phyloP scores from a whole-genome alignment of 2,329 filamentous ascomycete genomes.

The Epichloe brachyelytri region DNA sequence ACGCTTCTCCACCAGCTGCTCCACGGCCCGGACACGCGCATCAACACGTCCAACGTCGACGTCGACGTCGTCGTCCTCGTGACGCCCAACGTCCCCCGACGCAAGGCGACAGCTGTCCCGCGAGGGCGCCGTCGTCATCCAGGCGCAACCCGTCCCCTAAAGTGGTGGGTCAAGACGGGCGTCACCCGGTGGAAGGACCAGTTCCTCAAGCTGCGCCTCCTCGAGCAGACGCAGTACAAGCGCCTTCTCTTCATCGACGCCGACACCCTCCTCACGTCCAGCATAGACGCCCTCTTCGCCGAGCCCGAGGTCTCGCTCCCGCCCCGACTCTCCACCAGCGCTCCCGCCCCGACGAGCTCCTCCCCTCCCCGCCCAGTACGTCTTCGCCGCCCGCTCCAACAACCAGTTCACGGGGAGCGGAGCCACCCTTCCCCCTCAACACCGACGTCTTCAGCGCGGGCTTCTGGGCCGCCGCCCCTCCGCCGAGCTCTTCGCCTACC shows the following conservation, averaged over 20 bases:
- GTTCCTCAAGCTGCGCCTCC: conserved; percentile 29
- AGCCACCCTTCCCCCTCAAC: conserved; percentile 20
- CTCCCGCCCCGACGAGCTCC: conserved; percentile 17
- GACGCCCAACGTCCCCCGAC: background rate
- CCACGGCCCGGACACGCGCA: conserved; percentile 21
- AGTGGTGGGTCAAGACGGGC: conserved; percentile 22
- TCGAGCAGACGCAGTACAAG: conserved; percentile 27
- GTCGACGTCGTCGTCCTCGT: background rate
- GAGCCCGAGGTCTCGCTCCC: background rate
- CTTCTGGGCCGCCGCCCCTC: conserved; percentile 27
- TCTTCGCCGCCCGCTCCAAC: conserved; percentile 22
- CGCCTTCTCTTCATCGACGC: conserved; percentile 30
- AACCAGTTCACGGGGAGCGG: conserved; percentile 17
- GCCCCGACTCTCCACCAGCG: conserved; percentile 9
- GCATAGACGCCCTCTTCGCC: conserved; percentile 16
- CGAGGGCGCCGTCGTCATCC: background rate
- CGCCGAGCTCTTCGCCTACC: conserved; percentile 23
- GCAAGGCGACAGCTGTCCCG: background rate
- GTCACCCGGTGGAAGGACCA: conserved; percentile 27
- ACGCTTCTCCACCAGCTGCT: conserved; percentile 13
- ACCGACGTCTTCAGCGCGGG: conserved; percentile 24
- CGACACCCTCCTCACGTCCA: conserved; percentile 24
- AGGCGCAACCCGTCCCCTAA: conserved; percentile 13
- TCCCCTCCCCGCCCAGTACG: conserved; percentile 15
- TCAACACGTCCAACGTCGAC: conserved; percentile 7